Conservation (phyloP, 495 filamentous ascomycete species). For the Trichocladium uniseriatum region DNA sequence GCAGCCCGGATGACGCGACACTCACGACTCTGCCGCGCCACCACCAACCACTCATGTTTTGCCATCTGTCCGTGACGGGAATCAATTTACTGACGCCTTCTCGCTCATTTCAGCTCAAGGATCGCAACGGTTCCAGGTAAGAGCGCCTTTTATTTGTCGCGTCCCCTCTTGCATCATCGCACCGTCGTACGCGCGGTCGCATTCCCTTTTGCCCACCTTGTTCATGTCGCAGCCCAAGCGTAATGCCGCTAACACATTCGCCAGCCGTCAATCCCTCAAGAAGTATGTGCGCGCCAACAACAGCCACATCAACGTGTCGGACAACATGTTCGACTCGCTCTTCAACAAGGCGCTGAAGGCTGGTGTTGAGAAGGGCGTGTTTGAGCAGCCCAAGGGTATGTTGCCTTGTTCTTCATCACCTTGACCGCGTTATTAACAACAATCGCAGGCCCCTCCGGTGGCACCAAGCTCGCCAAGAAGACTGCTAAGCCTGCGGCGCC, state of each 20-base stretch:
- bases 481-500: constrained; percentile 24
- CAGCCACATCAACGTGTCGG: constrained; percentile 61
- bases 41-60: background rate
- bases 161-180: constrained; percentile 1
- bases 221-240: background rate
- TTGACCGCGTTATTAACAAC: constrained; percentile 12
- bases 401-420: background rate
- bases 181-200: background rate
- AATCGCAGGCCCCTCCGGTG: constrained; percentile 74
- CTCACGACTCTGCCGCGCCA: constrained; percentile 14
- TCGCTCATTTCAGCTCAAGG: constrained; percentile 47
- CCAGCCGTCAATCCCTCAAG: constrained; percentile 90
- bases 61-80: constrained; percentile 5
- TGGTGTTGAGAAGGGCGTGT: constrained; percentile 83
- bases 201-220: background rate
- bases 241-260: constrained; percentile 29
- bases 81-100: constrained; percentile 39
- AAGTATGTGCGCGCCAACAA: constrained; percentile 98
- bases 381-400: constrained; percentile 93
- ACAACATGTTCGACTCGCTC: constrained; percentile 72
- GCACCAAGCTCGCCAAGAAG: constrained; percentile 86
- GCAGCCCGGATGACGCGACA: constrained; percentile 14
- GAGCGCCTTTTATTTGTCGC: constrained; percentile 14
- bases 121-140: constrained; percentile 57
- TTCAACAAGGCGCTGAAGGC: constrained; percentile 88